phyloP scores from a whole-genome alignment of 2,329 filamentous ascomycete species.

The Aspergillus floridensis region DNA sequence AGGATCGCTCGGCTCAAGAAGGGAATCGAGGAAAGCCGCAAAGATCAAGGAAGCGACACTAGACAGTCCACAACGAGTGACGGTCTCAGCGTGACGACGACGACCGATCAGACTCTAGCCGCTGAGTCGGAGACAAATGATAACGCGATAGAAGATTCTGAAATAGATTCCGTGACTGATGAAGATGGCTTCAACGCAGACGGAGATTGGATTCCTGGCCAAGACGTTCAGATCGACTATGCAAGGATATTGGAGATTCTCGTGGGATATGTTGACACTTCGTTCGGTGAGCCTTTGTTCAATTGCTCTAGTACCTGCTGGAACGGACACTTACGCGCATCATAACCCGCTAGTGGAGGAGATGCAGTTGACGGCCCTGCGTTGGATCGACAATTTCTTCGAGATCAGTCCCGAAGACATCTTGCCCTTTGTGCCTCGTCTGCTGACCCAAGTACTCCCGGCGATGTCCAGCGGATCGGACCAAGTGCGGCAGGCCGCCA shows the following conservation, averaged over 20 bases:
- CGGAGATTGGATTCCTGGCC: slow-evolving; percentile 94
- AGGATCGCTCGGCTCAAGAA: slow-evolving; percentile 91
- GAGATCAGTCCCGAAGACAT: slow-evolving; percentile 98
- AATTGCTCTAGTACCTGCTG: neutral
- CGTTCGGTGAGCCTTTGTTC: slow-evolving; percentile 56
- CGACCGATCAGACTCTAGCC: slow-evolving; percentile 47
- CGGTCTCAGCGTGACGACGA: slow-evolving; percentile 58
- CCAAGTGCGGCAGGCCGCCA: slow-evolving; percentile 81
- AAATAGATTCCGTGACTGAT: slow-evolving; percentile 47
- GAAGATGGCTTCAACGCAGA: slow-evolving; percentile 63
- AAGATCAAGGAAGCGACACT: slow-evolving; percentile 63
- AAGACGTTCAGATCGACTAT: slow-evolving; percentile 94
- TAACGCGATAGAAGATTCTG: slow-evolving; percentile 53
- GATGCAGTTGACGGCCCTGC: slow-evolving; percentile 82
- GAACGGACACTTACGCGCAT: slow-evolving; percentile 1
- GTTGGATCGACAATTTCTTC: slow-evolving; percentile 95
- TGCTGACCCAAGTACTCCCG: slow-evolving; percentile 86
- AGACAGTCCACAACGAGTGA: slow-evolving; percentile 71
- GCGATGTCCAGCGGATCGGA: slow-evolving; percentile 92
- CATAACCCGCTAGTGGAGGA: slow-evolving; percentile 66
- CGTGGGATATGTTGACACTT: slow-evolving; percentile 81
- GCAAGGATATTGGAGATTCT: slow-evolving; percentile 88
- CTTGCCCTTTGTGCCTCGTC: slow-evolving; percentile 86
- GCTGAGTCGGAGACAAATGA: slow-evolving; percentile 48
- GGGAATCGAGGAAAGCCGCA: slow-evolving; percentile 82